These are phyloP conservation scores for Ambrosia artemisiifolia DNA, from an alignment of 129 eudicot genomes.

Conservation along the genomic window DNA sequence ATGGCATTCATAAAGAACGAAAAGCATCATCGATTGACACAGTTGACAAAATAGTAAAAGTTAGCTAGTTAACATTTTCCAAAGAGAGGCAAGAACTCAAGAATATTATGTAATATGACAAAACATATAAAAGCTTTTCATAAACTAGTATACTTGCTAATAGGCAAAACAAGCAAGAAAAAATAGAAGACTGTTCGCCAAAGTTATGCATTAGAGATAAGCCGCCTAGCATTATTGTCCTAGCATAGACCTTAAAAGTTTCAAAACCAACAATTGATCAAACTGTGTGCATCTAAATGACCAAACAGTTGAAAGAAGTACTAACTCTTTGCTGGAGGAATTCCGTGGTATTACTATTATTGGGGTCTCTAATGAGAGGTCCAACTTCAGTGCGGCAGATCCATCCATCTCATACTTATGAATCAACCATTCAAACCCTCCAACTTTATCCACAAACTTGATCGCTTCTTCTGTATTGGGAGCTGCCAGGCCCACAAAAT, in stretches of 20 bases:
- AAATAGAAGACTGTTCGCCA: not conserved
- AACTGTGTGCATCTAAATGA: slow-evolving; percentile 12
- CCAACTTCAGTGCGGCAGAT: slow-evolving; percentile 80
- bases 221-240: not conserved
- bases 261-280: slow-evolving; percentile 10
- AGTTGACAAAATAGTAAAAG: not conserved
- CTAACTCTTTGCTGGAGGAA: slow-evolving; percentile 87
- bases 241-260: not conserved
- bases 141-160: not conserved
- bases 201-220: not conserved
- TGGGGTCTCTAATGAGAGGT: slow-evolving; percentile 88
- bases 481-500: slow-evolving; percentile 90
- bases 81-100: not conserved
- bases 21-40: not conserved
- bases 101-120: not conserved
- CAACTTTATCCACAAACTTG: slow-evolving; percentile 89
- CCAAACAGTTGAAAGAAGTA: slow-evolving; percentile 24
- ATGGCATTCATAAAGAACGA: slow-evolving; percentile 6
- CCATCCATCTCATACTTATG: slow-evolving; percentile 93
- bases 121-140: not conserved
- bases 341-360: slow-evolving; percentile 71
- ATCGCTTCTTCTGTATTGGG: slow-evolving; percentile 93
- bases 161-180: not conserved
- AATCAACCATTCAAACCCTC: slow-evolving; percentile 97
- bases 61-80: not conserved